Evolutionary conservation across 257 asterid species (phyloP).

Genomic region (Knoxia roxburghii): DNA sequence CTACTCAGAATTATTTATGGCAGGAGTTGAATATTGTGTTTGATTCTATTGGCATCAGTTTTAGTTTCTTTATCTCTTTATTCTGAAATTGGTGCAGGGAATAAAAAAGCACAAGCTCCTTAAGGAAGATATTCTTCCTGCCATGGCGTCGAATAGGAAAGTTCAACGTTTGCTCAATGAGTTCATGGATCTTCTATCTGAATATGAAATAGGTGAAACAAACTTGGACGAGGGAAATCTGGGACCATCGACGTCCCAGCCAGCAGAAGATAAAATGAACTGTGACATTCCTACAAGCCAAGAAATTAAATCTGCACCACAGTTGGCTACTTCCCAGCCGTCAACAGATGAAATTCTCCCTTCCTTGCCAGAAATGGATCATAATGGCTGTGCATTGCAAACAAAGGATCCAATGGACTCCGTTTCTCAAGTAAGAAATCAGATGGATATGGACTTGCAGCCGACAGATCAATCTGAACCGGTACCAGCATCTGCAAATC

Average conservation of each 20-base stretch:
- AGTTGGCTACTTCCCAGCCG: slow-evolving; percentile 20
- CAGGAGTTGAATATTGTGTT: neutral
- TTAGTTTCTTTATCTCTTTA: neutral
- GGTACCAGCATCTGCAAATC: slow-evolving; percentile 24
- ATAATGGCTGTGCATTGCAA: slow-evolving; percentile 26
- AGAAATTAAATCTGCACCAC: slow-evolving; percentile 18
- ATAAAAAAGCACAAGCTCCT: slow-evolving; percentile 89
- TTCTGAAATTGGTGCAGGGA: slow-evolving; percentile 49
- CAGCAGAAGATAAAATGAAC: slow-evolving; percentile 29
- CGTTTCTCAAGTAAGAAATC: slow-evolving; percentile 16
- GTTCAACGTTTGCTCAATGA: slow-evolving; percentile 89
- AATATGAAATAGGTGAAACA: slow-evolving; percentile 42
- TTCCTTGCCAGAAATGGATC: slow-evolving; percentile 19
- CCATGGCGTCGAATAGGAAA: slow-evolving; percentile 92
- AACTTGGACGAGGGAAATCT: slow-evolving; percentile 21
- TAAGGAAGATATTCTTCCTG: slow-evolving; percentile 94
- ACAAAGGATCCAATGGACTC: slow-evolving; percentile 29
- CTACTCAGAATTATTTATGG: neutral
- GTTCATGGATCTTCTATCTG: slow-evolving; percentile 73
- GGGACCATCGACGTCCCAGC: slow-evolving; percentile 21
- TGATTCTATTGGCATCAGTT: neutral
- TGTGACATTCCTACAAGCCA: slow-evolving; percentile 25
- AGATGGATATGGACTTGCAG: slow-evolving; percentile 19
- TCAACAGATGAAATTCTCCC: slow-evolving; percentile 12
- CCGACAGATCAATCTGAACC: slow-evolving; percentile 23